phyloP scores from a whole-genome alignment of 2,329 filamentous ascomycete genomes.

The Alternaria panax region DNA sequence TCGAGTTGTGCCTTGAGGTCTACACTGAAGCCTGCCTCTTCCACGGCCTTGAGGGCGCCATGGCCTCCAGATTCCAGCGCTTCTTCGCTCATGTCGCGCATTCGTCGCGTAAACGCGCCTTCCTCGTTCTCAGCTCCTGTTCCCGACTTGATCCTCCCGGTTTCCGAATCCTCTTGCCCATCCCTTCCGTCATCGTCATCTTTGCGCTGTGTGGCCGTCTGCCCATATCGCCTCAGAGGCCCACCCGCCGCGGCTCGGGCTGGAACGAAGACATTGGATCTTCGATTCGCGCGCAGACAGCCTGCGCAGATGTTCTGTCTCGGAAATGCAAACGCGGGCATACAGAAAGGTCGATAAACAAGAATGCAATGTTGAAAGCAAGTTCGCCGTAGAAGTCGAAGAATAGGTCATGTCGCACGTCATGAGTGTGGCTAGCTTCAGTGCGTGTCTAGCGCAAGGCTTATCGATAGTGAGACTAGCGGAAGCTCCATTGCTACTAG shows the following conservation, averaged over 20 bases:
- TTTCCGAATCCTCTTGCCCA: slow-evolving; percentile 24
- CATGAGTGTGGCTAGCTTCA: slow-evolving; percentile 18
- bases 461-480: slow-evolving; percentile 14
- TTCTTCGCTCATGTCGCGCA: slow-evolving; percentile 68
- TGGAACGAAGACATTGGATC: slow-evolving; percentile 14
- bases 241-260: slow-evolving; percentile 13
- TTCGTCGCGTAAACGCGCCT: slow-evolving; percentile 65
- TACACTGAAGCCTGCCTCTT: slow-evolving; percentile 68
- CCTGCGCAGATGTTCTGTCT: slow-evolving; percentile 48
- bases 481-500: neutral
- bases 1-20: slow-evolving; percentile 66
- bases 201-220: slow-evolving; percentile 27
- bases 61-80: slow-evolving; percentile 63
- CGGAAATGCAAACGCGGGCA: slow-evolving; percentile 32
- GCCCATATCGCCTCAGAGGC: slow-evolving; percentile 31
- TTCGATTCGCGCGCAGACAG: slow-evolving; percentile 48
- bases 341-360: slow-evolving; percentile 28
- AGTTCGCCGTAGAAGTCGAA: neutral
- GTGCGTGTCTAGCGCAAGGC: slow-evolving; percentile 8
- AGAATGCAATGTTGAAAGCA: slow-evolving; percentile 3
- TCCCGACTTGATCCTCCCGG: neutral
- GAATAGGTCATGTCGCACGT: slow-evolving; percentile 14
- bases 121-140: slow-evolving; percentile 38
- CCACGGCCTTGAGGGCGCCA: slow-evolving; percentile 63
- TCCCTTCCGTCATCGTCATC: slow-evolving; percentile 16